Evolutionary conservation across 83 land plant genomes (phyloP), one percentile per base, ranked within the genome.

Genomic region (Picea abies): DNA sequence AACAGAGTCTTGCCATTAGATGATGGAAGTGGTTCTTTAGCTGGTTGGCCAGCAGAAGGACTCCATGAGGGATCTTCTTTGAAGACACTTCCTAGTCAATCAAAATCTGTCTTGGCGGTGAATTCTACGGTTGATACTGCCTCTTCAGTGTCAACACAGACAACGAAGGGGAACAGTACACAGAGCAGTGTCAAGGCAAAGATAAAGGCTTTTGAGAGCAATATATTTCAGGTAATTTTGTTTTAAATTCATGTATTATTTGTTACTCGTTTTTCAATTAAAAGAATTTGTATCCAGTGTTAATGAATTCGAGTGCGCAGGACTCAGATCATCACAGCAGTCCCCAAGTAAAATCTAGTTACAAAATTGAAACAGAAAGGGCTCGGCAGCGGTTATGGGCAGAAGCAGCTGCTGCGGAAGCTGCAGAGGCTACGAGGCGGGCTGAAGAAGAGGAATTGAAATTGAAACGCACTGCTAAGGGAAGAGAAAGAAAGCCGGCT

Each of bases 331-430:
- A 14, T 76, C 61, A 22, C 26, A 52, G 25, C 26, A 25, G 4
- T 76, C 15, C 61, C 37, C 60, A 26, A 76, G 61, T 7, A 76
- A 52, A 76, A 76, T 49, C 79, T 22, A 22, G 23, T 26, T 61
- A 52, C 61, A 76, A 76, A 76, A 76, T 25, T 12, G 61, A 52
- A 76, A 56, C 61, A 76, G 37, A 52, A 52, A 76, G 60, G 79
- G 79, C 79, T 76, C 61, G 61, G 19, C 79, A 76, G 79, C 61
- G 79, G 79, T 76, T 76, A 76, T 6, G 19, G 79, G 79, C 26
- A 52, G 79, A 76, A 76, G 79, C 61, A 76, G 79, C 79, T 25
- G 56, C 79, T 52, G 79, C 79, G 23, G 61, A 76, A 76, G 60
- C 79, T 76, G 79, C 79, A 76, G 79, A 76, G 79, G 61, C 61